Evolutionary conservation across 768 basidiomycete genomes (phyloP).

Genomic region (Mycena venus): DNA sequence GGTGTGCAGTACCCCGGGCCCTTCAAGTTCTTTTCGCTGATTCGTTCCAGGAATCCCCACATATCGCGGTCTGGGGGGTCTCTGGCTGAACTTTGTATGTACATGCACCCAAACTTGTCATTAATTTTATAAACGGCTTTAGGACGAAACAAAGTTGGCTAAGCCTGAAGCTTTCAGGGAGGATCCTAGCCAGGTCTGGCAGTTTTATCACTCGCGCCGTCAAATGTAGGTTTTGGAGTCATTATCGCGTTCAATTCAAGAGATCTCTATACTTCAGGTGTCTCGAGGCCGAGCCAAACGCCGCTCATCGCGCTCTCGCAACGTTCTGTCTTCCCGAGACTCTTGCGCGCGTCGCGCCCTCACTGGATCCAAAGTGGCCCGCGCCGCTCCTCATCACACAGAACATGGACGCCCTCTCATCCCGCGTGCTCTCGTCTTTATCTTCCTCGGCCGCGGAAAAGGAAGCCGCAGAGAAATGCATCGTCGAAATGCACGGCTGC

Average conservation of each 20-base stretch:
- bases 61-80: constrained; percentile 39
- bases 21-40: background rate
- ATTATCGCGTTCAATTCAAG: background rate
- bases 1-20: constrained; percentile 11
- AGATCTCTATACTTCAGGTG: constrained; percentile 32
- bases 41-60: constrained; percentile 39
- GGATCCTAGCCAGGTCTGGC: constrained; percentile 52
- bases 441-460: constrained; percentile 30
- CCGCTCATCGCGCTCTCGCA: constrained; percentile 56
- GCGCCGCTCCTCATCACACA: constrained; percentile 52
- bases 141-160: constrained; percentile 44
- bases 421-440: constrained; percentile 42
- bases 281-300: constrained; percentile 52
- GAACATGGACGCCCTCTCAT: constrained; percentile 57
- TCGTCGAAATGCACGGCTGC: constrained; percentile 63
- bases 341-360: constrained; percentile 42
- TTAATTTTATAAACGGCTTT: background rate
- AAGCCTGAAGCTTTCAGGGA: constrained; percentile 48
- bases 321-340: constrained; percentile 43
- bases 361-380: constrained; percentile 27
- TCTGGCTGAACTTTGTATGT: constrained; percentile 36
- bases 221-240: constrained; percentile 30
- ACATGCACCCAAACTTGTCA: background rate
- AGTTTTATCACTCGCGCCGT: constrained; percentile 55
- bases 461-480: constrained; percentile 7